Percentiles rank a stretch among this genome's conserved stretches.
Conservation (phyloP, 768 basidiomycete species). For the Cystofilobasidium capitatum region DNA sequence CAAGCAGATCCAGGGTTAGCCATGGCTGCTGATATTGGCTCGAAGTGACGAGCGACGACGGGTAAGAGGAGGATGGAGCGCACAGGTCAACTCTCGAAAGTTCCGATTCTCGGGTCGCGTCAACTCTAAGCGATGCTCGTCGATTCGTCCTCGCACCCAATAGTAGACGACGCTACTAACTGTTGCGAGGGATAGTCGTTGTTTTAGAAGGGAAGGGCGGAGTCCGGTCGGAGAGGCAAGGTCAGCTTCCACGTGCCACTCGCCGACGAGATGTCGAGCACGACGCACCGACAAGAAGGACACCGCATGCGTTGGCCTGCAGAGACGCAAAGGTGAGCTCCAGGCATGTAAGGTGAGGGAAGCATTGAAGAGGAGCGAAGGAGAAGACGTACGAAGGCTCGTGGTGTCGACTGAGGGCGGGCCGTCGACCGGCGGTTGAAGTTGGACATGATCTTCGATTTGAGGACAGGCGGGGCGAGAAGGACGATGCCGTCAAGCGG, state of each 20-base stretch:
- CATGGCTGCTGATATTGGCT: too few relatives aligned
- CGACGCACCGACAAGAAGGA: not conserved
- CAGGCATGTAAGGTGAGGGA: too few relatives aligned
- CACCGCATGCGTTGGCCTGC: not conserved
- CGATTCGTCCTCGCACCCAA: not conserved
- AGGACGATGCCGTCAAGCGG: too few relatives aligned
- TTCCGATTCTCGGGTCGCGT: not conserved
- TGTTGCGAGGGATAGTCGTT: not conserved
- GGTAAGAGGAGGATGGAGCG: not conserved
- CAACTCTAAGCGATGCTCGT: not conserved
- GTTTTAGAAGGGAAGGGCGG: not conserved
- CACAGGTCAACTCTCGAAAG: not conserved
- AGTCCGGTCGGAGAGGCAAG: not conserved
- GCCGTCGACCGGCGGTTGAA: not conserved
- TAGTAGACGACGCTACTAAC: not conserved
- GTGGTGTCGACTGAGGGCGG: not conserved
- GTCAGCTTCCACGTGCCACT: not conserved
- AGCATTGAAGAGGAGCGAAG: not conserved
- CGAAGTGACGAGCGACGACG: not conserved
- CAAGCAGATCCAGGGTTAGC: too few relatives aligned
- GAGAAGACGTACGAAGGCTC: not conserved
- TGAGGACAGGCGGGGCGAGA: too few relatives aligned
- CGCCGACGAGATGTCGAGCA: not conserved
- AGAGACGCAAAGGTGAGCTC: too few relatives aligned
- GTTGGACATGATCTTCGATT: not conserved